Evolutionary conservation across 2,329 filamentous ascomycete species (phyloP), one percentile per base, ranked within the genome.

Genomic region (Colletotrichum somersetense): DNA sequence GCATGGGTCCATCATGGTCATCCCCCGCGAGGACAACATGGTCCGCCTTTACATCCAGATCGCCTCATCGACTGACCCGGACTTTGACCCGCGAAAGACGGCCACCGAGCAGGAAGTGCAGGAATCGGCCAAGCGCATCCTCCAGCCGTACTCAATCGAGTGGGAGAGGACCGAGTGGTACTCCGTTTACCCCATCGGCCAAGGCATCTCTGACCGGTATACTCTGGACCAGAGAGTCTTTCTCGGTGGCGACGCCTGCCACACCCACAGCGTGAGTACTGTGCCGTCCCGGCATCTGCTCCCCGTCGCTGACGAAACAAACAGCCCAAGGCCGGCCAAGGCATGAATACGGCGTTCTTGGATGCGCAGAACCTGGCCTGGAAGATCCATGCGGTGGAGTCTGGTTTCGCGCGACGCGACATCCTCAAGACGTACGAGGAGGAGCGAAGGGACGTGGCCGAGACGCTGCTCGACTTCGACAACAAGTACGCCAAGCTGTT

Each of bases 361-460:
- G 92, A 96, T 76, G 94, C 94, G 0, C 89, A 94, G 72, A 98
- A 98, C 81, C 86, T 98, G 52, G 95, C 95, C 10, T 98, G 95
- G 95, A 98, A 98, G 85, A 93, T 98, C 63, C 95, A 97, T 79
- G 91, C 93, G 46, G 96, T 98, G 12, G 95, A 97, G 79, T 87
- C 88, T 35, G 94, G 94, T 16, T 93, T 97, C 75, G 93, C 94
- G 1, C 84, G 91, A 40, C 91, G 93, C 73, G 89, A 89, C 3
- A 86, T 96, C 23, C 88, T 98, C 62, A 89, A 91, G 73, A 96
- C 95, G 0, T 98, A 98, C 80, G 94, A 98, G 83, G 87, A 88
- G 2, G 95, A 98, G 82, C 91, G 95, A 69, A 95, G 93, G 79
- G 87, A 92, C 68, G 92, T 97, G 53, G 96, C 96, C 6, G 93